Conservation (phyloP, 148 eudicot genomes). For the Heliosperma pusillum region DNA sequence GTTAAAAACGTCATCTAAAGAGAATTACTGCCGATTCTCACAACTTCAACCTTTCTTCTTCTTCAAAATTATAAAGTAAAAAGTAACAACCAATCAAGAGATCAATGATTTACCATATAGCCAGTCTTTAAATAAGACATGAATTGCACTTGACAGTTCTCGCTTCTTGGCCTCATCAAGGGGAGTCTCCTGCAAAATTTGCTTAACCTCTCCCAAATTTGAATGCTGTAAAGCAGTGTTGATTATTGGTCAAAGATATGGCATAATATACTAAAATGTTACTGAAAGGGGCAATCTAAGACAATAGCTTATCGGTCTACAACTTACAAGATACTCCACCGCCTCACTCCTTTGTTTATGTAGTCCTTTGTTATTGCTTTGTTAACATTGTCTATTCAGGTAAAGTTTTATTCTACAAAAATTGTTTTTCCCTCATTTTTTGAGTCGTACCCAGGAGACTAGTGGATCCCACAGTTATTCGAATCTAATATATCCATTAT, state of each 20-base stretch:
- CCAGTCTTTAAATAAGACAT: slow-evolving; percentile 86
- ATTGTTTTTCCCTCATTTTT: not conserved
- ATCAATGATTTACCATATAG: slow-evolving; percentile 58
- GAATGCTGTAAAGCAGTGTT: slow-evolving; percentile 42
- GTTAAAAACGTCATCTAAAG: not conserved
- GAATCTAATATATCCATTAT: not conserved
- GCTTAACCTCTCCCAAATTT: slow-evolving; percentile 74
- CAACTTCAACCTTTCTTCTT: not conserved
- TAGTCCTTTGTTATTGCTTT: not conserved
- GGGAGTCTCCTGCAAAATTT: slow-evolving; percentile 68
- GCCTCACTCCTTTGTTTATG: not conserved
- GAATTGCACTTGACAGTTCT: slow-evolving; percentile 81
- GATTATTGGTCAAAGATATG: slow-evolving; percentile 1
- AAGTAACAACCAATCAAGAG: slow-evolving; percentile 6
- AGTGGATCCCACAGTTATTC: not conserved
- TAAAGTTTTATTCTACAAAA: not conserved
- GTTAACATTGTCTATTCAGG: not conserved
- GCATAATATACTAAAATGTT: not conserved
- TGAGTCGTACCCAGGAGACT: not conserved
- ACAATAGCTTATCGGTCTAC: not conserved
- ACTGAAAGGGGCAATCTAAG: not conserved
- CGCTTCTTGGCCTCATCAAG: slow-evolving; percentile 84
- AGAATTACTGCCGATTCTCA: not conserved
- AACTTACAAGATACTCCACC: slow-evolving; percentile 35
- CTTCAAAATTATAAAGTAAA: not conserved